These are phyloP conservation scores for Mycena filopes DNA, from an alignment of 768 basidiomycete species.

Conservation along the genomic window DNA sequence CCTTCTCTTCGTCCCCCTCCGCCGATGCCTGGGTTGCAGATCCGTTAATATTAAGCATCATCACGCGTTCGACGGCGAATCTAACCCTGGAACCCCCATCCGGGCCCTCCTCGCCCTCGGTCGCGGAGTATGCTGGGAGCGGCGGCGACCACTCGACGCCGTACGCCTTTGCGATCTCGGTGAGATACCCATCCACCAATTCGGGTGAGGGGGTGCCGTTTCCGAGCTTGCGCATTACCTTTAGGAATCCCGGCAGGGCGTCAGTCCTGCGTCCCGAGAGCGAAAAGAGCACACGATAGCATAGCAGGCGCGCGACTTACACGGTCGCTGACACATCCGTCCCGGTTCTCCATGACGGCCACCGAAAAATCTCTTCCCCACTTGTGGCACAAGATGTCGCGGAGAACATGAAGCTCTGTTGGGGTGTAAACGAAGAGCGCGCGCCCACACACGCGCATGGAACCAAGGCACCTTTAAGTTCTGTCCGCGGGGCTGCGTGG, in stretches of 20 bases:
- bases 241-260: slow-evolving; percentile 19
- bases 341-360: slow-evolving; percentile 87
- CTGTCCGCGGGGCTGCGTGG: slow-evolving; percentile 91
- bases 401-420: slow-evolving; percentile 88
- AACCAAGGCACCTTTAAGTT: slow-evolving; percentile 75
- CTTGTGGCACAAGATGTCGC: slow-evolving; percentile 96
- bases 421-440: slow-evolving; percentile 14
- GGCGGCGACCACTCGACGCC: slow-evolving; percentile 74
- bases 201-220: slow-evolving; percentile 75
- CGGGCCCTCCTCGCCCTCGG: slow-evolving; percentile 37
- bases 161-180: slow-evolving; percentile 91
- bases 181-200: slow-evolving; percentile 88
- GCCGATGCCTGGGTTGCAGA: slow-evolving; percentile 20
- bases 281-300: slow-evolving; percentile 5
- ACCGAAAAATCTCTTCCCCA: slow-evolving; percentile 91
- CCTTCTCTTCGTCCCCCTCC: slow-evolving; percentile 34
- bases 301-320: slow-evolving; percentile 55
- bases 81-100: slow-evolving; percentile 54
- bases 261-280: slow-evolving; percentile 2
- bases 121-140: slow-evolving; percentile 35
- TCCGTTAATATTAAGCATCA: slow-evolving; percentile 10
- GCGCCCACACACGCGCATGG: not conserved
- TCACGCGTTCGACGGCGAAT: slow-evolving; percentile 14
- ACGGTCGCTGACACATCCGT: slow-evolving; percentile 83
- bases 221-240: slow-evolving; percentile 83